Evolutionary conservation across 2,329 filamentous ascomycete species (phyloP).

Genomic region (Curvularia eragrostidis): DNA sequence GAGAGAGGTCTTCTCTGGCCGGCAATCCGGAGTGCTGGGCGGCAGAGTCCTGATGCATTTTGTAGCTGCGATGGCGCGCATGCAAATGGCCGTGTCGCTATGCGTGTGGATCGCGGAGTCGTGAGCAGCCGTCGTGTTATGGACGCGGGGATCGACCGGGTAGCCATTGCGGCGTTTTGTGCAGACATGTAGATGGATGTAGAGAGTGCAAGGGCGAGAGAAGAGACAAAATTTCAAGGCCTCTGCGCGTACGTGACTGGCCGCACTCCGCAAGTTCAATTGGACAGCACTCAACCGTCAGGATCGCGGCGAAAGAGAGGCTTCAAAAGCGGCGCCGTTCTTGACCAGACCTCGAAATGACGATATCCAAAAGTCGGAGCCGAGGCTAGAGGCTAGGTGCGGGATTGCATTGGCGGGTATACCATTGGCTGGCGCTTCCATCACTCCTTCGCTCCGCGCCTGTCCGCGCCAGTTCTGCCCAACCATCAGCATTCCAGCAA

Average conservation of each 20-base stretch:
- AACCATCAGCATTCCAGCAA: neutral
- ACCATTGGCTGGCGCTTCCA: conserved; percentile 28
- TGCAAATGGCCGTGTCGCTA: conserved; percentile 29
- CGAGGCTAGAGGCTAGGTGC: conserved; percentile 38
- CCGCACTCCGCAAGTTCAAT: conserved; percentile 4
- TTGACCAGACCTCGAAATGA: conserved; percentile 27
- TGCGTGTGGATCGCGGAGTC: conserved; percentile 27
- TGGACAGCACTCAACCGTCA: conserved; percentile 13
- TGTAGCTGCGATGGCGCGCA: conserved; percentile 25
- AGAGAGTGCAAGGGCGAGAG: neutral
- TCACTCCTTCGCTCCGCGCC: neutral
- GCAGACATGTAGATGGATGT: conserved; percentile 1
- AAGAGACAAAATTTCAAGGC: neutral
- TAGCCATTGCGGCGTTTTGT: conserved; percentile 39
- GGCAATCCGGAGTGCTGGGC: conserved; percentile 46
- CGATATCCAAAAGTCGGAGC: conserved; percentile 33
- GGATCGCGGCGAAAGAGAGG: conserved; percentile 15
- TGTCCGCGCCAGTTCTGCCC: neutral
- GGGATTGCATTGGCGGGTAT: conserved; percentile 28
- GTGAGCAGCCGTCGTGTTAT: conserved; percentile 38
- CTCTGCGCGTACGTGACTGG: conserved; percentile 1
- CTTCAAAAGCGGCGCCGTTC: conserved; percentile 22
- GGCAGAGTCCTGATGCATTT: conserved; percentile 29
- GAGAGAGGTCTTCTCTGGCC: conserved; percentile 49
- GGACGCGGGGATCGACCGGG: conserved; percentile 37